A percentile compares a stretch with the other conserved stretches of the same genome.
These are phyloP conservation scores for Cytospora leucostoma DNA, from an alignment of 2,329 filamentous ascomycete genomes.

Conservation along the genomic window DNA sequence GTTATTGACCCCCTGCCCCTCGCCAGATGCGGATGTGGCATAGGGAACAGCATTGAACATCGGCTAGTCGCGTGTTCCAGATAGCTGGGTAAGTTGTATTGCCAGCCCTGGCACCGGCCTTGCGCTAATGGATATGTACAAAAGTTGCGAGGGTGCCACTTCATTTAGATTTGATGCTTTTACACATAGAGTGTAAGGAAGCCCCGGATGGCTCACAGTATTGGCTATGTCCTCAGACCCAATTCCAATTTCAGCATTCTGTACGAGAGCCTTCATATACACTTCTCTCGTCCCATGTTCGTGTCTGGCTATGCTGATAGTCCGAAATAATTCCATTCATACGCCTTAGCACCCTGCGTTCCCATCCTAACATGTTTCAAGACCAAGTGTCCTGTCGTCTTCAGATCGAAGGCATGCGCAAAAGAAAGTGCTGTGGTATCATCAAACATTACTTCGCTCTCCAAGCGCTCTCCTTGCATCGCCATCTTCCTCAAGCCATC, in stretches of 20 bases:
- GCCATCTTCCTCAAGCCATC: slow-evolving; percentile 68
- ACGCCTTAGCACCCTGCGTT: slow-evolving; percentile 25
- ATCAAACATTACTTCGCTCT: slow-evolving; percentile 43
- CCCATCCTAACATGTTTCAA: neutral
- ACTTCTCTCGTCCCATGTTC: neutral
- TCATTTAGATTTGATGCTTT: neutral
- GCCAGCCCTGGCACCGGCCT: neutral
- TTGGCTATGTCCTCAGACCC: neutral
- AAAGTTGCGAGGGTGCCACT: no score
- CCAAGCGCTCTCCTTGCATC: slow-evolving; percentile 56
- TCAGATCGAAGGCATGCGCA: neutral
- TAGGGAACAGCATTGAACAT: neutral
- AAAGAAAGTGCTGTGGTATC: neutral
- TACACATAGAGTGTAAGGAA: neutral
- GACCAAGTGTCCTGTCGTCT: neutral
- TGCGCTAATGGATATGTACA: neutral
- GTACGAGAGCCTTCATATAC: neutral
- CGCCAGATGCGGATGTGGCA: neutral
- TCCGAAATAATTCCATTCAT: neutral
- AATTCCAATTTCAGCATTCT: neutral
- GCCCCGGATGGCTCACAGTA: neutral
- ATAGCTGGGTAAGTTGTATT: neutral
- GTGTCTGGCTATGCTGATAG: neutral
- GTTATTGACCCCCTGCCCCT: neutral
- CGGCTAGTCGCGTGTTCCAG: neutral